These are phyloP conservation scores for Mallotus repandus DNA, from an alignment of 441 rosid species.

Conservation along the genomic window DNA sequence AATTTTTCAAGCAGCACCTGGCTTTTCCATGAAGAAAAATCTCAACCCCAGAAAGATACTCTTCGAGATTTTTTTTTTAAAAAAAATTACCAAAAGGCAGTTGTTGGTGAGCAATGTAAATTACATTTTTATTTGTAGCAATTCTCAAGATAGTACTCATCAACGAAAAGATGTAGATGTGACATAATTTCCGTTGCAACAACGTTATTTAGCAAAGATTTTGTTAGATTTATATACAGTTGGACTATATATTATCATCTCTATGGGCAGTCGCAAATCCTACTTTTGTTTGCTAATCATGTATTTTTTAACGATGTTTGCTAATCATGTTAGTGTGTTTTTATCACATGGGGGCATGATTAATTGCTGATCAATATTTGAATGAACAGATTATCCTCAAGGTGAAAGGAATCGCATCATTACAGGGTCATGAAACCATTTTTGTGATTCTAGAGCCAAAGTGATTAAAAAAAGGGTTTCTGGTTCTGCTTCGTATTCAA, in stretches of 20 bases:
- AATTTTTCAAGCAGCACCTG: slow-evolving; percentile 9
- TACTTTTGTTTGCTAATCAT: neutral
- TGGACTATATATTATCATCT: neutral
- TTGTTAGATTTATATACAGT: neutral
- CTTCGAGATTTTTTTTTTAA: neutral
- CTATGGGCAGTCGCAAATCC: neutral
- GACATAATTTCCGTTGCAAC: neutral
- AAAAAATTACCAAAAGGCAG: neutral
- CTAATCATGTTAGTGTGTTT: neutral
- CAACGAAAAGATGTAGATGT: neutral
- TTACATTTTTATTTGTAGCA: neutral
- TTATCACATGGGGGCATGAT: neutral
- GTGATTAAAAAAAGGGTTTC: neutral
- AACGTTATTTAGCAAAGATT: neutral
- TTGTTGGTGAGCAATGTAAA: slow-evolving; percentile 7
- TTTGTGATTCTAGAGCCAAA: neutral
- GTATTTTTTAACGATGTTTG: too few species aligned
- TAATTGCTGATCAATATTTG: neutral
- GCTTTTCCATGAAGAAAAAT: neutral
- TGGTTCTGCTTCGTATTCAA: neutral
- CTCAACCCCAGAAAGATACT: neutral
- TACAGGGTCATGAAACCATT: neutral
- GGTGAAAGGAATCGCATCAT: neutral
- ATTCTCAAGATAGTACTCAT: neutral
- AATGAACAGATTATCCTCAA: neutral